Evolutionary conservation across 176 grass and related monocot genomes (phyloP), one percentile per base, ranked within the genome.

Genomic region (Areca catechu): DNA sequence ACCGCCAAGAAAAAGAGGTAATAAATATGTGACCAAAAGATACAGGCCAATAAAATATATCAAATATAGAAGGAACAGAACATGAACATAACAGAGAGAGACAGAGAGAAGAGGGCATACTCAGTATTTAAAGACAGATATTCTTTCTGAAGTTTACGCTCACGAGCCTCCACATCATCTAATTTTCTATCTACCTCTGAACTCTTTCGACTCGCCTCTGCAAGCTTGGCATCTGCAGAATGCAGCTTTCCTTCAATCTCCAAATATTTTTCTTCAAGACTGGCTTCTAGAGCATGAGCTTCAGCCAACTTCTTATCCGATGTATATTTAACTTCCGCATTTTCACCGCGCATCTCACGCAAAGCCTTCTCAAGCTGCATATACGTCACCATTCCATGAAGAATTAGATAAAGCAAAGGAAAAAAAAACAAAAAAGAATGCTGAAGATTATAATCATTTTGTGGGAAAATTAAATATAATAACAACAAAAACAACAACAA

Each of bases 141-240:
- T 48, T 91, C 93, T 72, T 85, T 97, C 72, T 91, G 80, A 66
- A 97, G 58, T 60, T 89, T 88, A 56, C 78, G 83, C 52, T 97
- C 80, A n/a, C 80, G 86, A 53, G 76, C 69, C 62, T 88, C 80
- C 21, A 70, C 64, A 50, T 97, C 93, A 53, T 92, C 93, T 50
- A 97, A 74, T 74, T 85, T 89, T 15, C 80, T 71, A 27, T 91
- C 84, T 65, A 81, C 81, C 54, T 97, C 87, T 24, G 87, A 91
- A 53, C 74, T 91, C 69, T 88, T 97, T 17, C 93, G 87, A 63
- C 80, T 91, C 59, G 87, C 87, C 69, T 97, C 93, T 70, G 93
- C 93, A 68, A 97, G 93, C 79, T 82, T 88, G 27, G 93, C 93
- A 70, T 97, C 87, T 51, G 87, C 87, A 57, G 83, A 85, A 84